Base-by-base conservation (phyloP, 257 asterid species). In the Leptodermis oblonga region DNA sequence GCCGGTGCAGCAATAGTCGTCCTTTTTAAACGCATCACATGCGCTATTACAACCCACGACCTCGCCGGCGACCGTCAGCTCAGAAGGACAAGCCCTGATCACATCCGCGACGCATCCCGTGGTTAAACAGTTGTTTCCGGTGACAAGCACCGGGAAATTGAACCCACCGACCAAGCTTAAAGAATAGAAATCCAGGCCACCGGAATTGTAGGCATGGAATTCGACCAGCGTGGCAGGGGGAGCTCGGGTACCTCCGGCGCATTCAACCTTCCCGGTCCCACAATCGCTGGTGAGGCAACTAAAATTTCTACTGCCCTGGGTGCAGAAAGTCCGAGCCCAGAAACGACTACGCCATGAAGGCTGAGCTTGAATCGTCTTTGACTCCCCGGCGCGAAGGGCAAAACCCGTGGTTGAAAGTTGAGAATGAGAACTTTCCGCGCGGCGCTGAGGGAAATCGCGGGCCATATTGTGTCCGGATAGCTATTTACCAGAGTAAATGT, bases 31-130 rank as follows among this genome's bases (percentile, higher is more conserved):
- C 17, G 92, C 95, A 73, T 82, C 92, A 78, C 98, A 92, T 51
- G 97, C 95, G 91, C 97, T 92, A 82, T 77, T 88, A 73, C 98
- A 92, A 56, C 95, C 98, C 4, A 92, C 84, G 18, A 84, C 73
- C 0, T 70, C 79, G 0, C 82, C 73, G 58, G 76, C 74, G 74
- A 90, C 86, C 45, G 85, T 85, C 68, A 92, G 76, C 80, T 79
- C 93, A 13, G 87, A 43, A 22, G 98, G 98, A 45, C 98, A 92
- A 4, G 72, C 73, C 45, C 81, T 87, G 85, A 84, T 92, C 78
- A 92, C 37, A 73, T 92, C 96, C 10, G 54, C 77, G 33, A 72
- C 60, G 74, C 98, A 92, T 0, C 96, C 96, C 18, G 90, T 84
- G 7, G 59, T 82, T 25, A 85, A 31, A 31, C 98, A 92, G 59